Conservation (phyloP, 2,329 filamentous ascomycete genomes). For the Aspergillus uvarum region DNA sequence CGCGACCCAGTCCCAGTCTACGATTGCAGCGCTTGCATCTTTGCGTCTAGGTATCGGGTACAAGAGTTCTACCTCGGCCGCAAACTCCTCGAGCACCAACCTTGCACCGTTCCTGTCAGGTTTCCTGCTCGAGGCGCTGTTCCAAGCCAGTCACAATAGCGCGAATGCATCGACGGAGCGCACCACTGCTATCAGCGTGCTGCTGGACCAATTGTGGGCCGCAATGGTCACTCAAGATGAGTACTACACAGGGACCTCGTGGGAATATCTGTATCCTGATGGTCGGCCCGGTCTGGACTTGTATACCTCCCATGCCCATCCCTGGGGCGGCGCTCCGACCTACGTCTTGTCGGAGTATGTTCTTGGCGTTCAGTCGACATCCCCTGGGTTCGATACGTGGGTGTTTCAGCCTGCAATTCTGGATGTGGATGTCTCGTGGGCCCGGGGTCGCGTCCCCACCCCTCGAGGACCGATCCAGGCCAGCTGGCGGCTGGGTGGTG, state of each 20-base stretch:
- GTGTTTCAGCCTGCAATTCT: conserved; percentile 4
- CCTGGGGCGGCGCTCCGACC: conserved; percentile 49
- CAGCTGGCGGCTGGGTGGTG: neutral
- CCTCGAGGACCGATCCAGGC: conserved; percentile 4
- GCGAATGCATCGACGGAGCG: conserved; percentile 21
- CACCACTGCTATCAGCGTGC: conserved; percentile 22
- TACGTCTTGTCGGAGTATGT: conserved; percentile 43
- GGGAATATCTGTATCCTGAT: conserved; percentile 47
- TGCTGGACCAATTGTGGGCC: conserved; percentile 44
- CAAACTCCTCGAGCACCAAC: conserved; percentile 18
- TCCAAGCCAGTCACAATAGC: conserved; percentile 14
- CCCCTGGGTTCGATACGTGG: conserved; percentile 5
- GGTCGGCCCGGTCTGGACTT: conserved; percentile 43
- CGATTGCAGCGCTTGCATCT: conserved; percentile 30
- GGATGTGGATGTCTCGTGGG: conserved; percentile 3
- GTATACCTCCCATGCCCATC: conserved; percentile 47
- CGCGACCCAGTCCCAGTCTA: conserved; percentile 26
- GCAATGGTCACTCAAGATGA: conserved; percentile 42
- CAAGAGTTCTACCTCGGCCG: conserved; percentile 29
- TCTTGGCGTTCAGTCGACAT: conserved; percentile 2
- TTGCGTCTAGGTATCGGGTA: conserved; percentile 40
- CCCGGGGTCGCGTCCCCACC: conserved; percentile 5
- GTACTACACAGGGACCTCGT: conserved; percentile 43
- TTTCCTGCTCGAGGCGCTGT: conserved; percentile 44
- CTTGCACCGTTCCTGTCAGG: conserved; percentile 51